Evolutionary conservation across 2,329 filamentous ascomycete species (phyloP), one percentile per base, ranked within the genome.

Genomic region (Ceratocystis harringtonii): DNA sequence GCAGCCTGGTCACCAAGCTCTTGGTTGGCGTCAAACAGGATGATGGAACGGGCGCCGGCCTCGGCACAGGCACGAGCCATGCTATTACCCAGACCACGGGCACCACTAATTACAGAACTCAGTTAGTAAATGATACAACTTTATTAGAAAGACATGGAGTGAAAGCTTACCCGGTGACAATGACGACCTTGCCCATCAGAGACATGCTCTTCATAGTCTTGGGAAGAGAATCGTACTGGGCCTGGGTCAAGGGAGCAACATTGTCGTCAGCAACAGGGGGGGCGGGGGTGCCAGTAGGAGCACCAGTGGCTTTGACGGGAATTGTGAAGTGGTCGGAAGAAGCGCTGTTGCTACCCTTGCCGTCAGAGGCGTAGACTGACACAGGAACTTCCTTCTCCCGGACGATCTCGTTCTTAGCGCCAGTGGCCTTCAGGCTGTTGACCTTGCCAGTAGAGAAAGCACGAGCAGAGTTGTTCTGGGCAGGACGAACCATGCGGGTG

Each of bases 61-160:
- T 92, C 88, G 61, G 86, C 84, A 69, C 88, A 86, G 65, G 87
- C 88, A 68, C 86, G 84, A 61, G 88, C 87, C 85, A 91, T 91
- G 77, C 87, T 81, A 80, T 88, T 89, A 62, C 88, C 88, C 5
- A 92, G 79, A 72, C 88, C 88, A 71, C 88, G 86, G 68, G 87
- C 88, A 74, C 86, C 88, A 72, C 87, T 87, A 68, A 43, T 44
- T 41, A 58, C 5, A 32, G 7, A 58, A 58, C 2, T 52, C n/a
- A n/a, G 36, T 65, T 66, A 64, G 52, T 55, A 28, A 41, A 22
- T 19, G 0, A 22, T 19, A 22, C 8, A 28, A 5, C 6, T 41
- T n/a, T 3, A 28, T 41, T 10, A 50, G 25, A 61, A 44, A 28
- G 28, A 15, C 22, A 19, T 25, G 22, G 41, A 22, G 36, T 15